These are phyloP conservation scores for Lojkania enalia DNA, from an alignment of 2,329 filamentous ascomycete genomes.

Conservation along the genomic window DNA sequence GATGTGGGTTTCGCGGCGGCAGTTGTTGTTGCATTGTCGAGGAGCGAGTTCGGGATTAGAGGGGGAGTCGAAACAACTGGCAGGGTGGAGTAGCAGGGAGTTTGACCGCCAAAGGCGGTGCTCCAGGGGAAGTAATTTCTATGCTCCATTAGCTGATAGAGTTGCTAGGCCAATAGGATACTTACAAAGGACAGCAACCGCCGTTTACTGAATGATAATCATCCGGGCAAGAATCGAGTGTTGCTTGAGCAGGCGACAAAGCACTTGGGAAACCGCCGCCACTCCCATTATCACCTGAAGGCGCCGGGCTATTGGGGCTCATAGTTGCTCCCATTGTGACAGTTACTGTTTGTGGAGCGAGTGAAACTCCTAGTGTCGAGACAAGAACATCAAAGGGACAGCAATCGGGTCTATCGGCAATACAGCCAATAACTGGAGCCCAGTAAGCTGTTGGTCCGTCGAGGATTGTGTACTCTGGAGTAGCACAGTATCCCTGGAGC, in stretches of 20 bases:
- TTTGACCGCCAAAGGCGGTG: slow-evolving; percentile 28
- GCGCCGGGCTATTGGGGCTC: not conserved
- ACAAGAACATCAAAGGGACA: slow-evolving; percentile 17
- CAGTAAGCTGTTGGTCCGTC: slow-evolving; percentile 20
- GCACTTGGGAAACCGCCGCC: slow-evolving; percentile 15
- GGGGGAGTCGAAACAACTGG: slow-evolving; percentile 18
- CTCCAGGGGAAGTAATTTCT: slow-evolving; percentile 26
- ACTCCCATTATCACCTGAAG: slow-evolving; percentile 5
- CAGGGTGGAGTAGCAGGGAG: slow-evolving; percentile 32
- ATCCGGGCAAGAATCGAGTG: slow-evolving; percentile 17
- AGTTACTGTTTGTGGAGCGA: slow-evolving; percentile 5
- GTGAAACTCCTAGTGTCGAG: not conserved
- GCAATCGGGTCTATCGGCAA: slow-evolving; percentile 16
- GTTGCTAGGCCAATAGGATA: not conserved
- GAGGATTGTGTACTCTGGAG: slow-evolving; percentile 17
- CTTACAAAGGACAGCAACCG: slow-evolving; percentile 28
- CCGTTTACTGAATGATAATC: slow-evolving; percentile 25
- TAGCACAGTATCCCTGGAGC: slow-evolving; percentile 19
- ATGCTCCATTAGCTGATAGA: not conserved
- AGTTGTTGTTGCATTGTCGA: slow-evolving; percentile 10
- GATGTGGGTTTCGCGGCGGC: slow-evolving; percentile 18
- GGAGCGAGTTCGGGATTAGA: slow-evolving; percentile 19
- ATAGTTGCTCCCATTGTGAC: slow-evolving; percentile 5
- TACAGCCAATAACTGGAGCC: slow-evolving; percentile 20
- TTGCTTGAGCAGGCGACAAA: slow-evolving; percentile 11